Conservation (phyloP, 2,329 filamentous ascomycete genomes). For the Rasamsonia emersonii region DNA sequence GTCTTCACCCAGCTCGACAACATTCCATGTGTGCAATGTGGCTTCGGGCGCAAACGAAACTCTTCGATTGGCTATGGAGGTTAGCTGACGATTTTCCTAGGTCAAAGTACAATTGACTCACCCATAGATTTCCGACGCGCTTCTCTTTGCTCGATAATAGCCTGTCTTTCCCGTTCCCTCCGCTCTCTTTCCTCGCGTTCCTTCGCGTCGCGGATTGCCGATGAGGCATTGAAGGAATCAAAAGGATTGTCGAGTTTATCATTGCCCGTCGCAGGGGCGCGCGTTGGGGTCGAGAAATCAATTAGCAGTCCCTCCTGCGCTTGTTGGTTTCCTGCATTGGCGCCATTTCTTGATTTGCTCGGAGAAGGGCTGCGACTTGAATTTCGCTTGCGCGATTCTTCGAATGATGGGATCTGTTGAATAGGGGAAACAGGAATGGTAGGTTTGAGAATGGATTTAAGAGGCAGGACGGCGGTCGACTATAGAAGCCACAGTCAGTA, state of each 20-base stretch:
- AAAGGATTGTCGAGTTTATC: conserved; percentile 43
- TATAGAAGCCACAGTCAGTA: conserved; percentile 19
- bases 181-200: conserved; percentile 61
- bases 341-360: conserved; percentile 12
- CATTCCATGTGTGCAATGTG: conserved; percentile 94
- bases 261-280: conserved; percentile 21
- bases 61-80: conserved; percentile 61
- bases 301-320: conserved; percentile 29
- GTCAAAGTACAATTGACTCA: conserved; percentile 18
- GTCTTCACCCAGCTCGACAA: conserved; percentile 80
- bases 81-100: conserved; percentile 1
- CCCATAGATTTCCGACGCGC: conserved; percentile 84
- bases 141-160: conserved; percentile 64
- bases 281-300: conserved; percentile 34
- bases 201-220: conserved; percentile 41
- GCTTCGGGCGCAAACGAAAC: conserved; percentile 97
- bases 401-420: conserved; percentile 54
- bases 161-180: conserved; percentile 49
- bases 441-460: conserved; percentile 73
- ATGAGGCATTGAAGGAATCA: conserved; percentile 33
- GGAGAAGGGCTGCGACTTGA: conserved; percentile 24
- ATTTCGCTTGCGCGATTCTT: conserved; percentile 40
- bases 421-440: conserved; percentile 59
- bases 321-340: conserved; percentile 13
- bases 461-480: conserved; percentile 31